Evolutionary conservation across 495 filamentous ascomycete genomes (phyloP).

Genomic region (Achaetomiella virescens): DNA sequence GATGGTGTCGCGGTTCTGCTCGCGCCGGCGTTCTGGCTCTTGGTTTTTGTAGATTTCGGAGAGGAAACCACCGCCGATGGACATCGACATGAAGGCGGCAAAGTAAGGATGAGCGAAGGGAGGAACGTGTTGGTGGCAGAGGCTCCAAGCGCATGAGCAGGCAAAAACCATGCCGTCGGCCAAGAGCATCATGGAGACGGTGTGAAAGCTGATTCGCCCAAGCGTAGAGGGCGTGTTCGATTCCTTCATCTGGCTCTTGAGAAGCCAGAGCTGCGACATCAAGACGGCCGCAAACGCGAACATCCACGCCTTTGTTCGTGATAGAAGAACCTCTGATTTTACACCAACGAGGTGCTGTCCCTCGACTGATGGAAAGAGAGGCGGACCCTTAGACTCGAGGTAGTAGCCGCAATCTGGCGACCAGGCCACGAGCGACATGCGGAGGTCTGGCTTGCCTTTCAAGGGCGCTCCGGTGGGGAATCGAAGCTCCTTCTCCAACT

Average conservation of each 20-base stretch:
- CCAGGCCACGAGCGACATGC: slow-evolving; percentile 80
- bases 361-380: slow-evolving; percentile 58
- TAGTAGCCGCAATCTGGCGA: slow-evolving; percentile 92
- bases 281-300: slow-evolving; percentile 59
- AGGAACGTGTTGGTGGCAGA: slow-evolving; percentile 61
- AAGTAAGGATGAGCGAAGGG: slow-evolving; percentile 69
- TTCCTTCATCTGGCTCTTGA: slow-evolving; percentile 83
- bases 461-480: slow-evolving; percentile 77
- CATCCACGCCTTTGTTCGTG: slow-evolving; percentile 59
- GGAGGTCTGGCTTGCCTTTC: slow-evolving; percentile 58
- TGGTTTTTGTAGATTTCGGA: slow-evolving; percentile 84
- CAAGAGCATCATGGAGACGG: slow-evolving; percentile 75
- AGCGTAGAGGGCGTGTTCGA: slow-evolving; percentile 90
- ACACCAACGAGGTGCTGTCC: slow-evolving; percentile 64
- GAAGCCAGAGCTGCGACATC: slow-evolving; percentile 63
- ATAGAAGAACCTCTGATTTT: slow-evolving; percentile 70
- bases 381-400: slow-evolving; percentile 80
- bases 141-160: slow-evolving; percentile 54
- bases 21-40: slow-evolving; percentile 54
- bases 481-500: slow-evolving; percentile 78
- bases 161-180: slow-evolving; percentile 68
- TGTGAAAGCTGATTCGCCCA: slow-evolving; percentile 85
- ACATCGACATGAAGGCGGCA: slow-evolving; percentile 55
- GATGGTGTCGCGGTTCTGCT: slow-evolving; percentile 27
- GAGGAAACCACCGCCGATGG: slow-evolving; percentile 75